These are phyloP conservation scores for Talaromyces rugulosus DNA, from an alignment of 2,329 filamentous ascomycete species.

Conservation along the genomic window DNA sequence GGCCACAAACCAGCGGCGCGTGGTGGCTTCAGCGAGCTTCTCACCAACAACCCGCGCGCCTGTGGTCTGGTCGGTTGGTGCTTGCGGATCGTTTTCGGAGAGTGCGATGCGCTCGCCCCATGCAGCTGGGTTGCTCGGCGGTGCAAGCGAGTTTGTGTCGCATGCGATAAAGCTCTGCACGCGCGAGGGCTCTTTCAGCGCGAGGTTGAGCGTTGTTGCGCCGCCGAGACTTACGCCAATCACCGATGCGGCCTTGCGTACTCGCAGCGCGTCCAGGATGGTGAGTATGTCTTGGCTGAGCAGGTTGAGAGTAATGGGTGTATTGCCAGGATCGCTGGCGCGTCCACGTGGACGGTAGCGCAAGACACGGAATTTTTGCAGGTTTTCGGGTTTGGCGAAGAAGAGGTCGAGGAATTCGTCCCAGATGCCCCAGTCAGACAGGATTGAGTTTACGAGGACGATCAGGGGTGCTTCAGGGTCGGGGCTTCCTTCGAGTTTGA, in stretches of 20 bases:
- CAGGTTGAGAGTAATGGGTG: conserved; percentile 57
- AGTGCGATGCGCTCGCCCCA: conserved; percentile 74
- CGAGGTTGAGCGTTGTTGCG: conserved; percentile 69
- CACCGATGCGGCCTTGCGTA: conserved; percentile 61
- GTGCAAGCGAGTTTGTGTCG: conserved; percentile 72
- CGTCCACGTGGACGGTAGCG: conserved; percentile 76
- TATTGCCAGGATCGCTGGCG: conserved; percentile 33
- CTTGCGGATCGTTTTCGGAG: conserved; percentile 51
- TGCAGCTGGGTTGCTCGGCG: conserved; percentile 68
- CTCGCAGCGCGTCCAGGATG: conserved; percentile 65
- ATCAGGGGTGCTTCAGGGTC: conserved; percentile 66
- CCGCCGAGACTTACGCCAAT: conserved; percentile 80
- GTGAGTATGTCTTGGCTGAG: conserved; percentile 64
- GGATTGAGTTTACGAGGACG: conserved; percentile 74
- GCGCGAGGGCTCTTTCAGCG: conserved; percentile 60
- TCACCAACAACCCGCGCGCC: conserved; percentile 56
- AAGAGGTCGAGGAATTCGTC: conserved; percentile 66
- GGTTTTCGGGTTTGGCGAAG: conserved; percentile 46
- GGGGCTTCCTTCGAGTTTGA: conserved; percentile 68
- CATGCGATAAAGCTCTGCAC: conserved; percentile 64
- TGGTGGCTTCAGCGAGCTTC: conserved; percentile 65
- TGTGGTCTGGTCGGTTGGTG: conserved; percentile 33
- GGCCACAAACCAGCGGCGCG: conserved; percentile 68
- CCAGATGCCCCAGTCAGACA: conserved; percentile 78
- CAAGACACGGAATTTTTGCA: conserved; percentile 62